Conservation (phyloP, 345 rosid genomes). For the Bretschneidera sinensis region DNA sequence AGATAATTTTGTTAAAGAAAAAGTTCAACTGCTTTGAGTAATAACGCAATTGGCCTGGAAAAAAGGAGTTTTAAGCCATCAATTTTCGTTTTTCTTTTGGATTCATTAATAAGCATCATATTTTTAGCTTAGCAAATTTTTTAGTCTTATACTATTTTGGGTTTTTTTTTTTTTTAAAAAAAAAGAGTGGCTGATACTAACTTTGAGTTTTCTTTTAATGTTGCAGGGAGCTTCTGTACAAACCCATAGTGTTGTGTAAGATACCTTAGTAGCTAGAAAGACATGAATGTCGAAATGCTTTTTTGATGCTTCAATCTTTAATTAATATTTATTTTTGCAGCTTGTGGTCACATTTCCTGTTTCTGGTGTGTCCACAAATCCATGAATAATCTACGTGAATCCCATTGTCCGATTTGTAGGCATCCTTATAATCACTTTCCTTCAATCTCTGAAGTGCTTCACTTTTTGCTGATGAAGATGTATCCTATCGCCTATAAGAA, state of each 20-base stretch:
- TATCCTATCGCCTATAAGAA: conserved; percentile 52
- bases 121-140: neutral
- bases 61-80: too few species aligned
- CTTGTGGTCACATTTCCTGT: conserved; percentile 87
- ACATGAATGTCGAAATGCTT: too few species aligned
- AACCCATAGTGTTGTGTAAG: conserved; percentile 81
- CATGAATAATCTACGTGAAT: conserved; percentile 33
- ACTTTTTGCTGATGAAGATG: conserved; percentile 57
- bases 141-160: neutral
- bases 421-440: conserved; percentile 65
- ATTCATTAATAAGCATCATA: neutral
- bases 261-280: neutral
- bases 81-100: too few species aligned
- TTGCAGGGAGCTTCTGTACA: conserved; percentile 85
- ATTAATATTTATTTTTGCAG: conserved; percentile 34
- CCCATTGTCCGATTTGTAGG: conserved; percentile 77
- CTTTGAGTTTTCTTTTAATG: conserved; percentile 6
- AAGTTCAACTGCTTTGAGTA: too few species aligned
- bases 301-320: neutral
- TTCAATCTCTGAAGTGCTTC: conserved; percentile 53
- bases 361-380: conserved; percentile 84
- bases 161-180: neutral
- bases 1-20: too few species aligned
- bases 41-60: too few species aligned
- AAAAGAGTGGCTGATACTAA: conserved; percentile 2